Evolutionary conservation across 23 red algal genomes (phyloP).

Genomic region (Gracilaria caudata): DNA sequence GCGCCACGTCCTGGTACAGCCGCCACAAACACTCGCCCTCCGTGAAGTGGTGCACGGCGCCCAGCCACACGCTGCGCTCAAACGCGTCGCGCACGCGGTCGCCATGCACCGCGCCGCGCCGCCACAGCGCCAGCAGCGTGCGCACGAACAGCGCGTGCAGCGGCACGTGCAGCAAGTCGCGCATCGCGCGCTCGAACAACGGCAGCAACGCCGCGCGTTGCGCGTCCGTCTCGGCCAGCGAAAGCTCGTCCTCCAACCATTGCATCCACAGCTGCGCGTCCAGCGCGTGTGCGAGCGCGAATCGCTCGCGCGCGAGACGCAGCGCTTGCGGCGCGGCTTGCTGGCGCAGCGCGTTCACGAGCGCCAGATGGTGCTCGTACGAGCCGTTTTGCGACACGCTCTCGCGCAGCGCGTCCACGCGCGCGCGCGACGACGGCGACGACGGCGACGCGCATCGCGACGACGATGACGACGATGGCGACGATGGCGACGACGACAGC

Average conservation of each 20-base stretch:
- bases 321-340: constrained; percentile 4
- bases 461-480: neutral
- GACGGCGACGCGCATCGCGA: neutral
- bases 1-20: neutral
- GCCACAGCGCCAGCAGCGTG: neutral
- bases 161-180: constrained; percentile 17
- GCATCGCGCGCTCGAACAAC: neutral
- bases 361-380: constrained; percentile 33
- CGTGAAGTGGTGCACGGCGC: constrained; percentile 17
- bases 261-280: constrained; percentile 21
- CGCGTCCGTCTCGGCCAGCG: neutral
- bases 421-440: constrained; percentile 11
- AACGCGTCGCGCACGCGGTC: neutral
- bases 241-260: constrained; percentile 55
- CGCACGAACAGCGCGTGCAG: neutral
- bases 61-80: neutral
- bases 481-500: neutral
- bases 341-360: constrained; percentile 25
- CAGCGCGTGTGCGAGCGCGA: constrained; percentile 45
- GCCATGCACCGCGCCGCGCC: neutral
- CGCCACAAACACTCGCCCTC: neutral
- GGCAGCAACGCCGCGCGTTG: neutral
- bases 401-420: neutral
- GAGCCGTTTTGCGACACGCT: neutral
- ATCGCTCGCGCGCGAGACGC: constrained; percentile 13